These are phyloP conservation scores for Brassica cretica DNA, from an alignment of 345 rosid genomes.

Conservation along the genomic window DNA sequence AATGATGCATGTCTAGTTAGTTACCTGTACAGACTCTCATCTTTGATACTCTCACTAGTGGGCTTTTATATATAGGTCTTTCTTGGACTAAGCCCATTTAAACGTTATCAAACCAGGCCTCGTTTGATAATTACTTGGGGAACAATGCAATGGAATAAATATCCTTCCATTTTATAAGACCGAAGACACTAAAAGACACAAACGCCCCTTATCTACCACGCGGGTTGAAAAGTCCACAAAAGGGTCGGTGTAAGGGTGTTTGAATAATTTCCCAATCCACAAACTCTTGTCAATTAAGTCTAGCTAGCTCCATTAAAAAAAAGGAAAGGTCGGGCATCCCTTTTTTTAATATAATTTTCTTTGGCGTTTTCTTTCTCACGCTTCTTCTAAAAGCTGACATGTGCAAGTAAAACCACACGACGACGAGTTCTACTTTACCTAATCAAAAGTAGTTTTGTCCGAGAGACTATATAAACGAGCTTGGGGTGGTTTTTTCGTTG, in stretches of 20 bases:
- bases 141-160: background rate
- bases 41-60: background rate
- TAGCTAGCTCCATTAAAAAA: slow-evolving; percentile 27
- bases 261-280: background rate
- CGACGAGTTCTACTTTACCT: slow-evolving; percentile 19
- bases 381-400: slow-evolving; percentile 20
- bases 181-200: slow-evolving; percentile 4
- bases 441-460: background rate
- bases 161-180: background rate
- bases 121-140: background rate
- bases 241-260: slow-evolving; percentile 12
- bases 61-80: background rate
- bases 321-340: background rate
- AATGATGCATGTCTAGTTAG: no score
- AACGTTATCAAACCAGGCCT: background rate
- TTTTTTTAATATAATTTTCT: background rate
- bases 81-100: background rate
- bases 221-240: background rate
- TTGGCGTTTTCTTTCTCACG: slow-evolving; percentile 13
- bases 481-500: background rate
- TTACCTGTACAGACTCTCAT: no score
- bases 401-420: slow-evolving; percentile 23
- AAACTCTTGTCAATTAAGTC: slow-evolving; percentile 38
- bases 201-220: slow-evolving; percentile 6
- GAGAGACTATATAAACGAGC: background rate